A percentile compares a stretch with the other conserved stretches of the same genome.
These are phyloP conservation scores for Pseudogymnoascus sp. DNA, from an alignment of 2,329 filamentous ascomycete genomes.

Conservation along the genomic window DNA sequence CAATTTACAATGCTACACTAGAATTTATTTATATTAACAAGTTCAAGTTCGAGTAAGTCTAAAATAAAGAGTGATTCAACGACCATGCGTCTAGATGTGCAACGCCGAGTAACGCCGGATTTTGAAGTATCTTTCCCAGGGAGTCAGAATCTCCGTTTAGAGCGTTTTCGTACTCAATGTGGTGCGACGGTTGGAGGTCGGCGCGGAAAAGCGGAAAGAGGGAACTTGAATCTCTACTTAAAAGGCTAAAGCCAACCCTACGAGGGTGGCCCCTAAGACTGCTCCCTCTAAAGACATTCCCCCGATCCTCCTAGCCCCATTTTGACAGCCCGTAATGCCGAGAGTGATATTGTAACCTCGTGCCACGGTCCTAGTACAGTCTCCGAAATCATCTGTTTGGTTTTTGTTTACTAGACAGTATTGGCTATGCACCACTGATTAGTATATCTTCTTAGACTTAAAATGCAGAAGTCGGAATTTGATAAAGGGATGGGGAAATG, in stretches of 20 bases:
- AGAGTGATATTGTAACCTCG: not conserved
- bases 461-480: not conserved
- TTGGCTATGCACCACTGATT: not conserved
- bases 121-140: no score
- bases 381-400: not conserved
- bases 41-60: no score
- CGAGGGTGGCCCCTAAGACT: not conserved
- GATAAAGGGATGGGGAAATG: not conserved
- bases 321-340: not conserved
- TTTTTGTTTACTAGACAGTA: not conserved
- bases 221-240: not conserved
- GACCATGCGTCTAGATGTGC: no score
- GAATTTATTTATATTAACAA: no score
- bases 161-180: no score
- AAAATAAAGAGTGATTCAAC: no score
- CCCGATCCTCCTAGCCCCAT: not conserved
- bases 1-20: no score
- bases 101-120: no score
- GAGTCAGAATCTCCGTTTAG: no score
- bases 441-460: not conserved
- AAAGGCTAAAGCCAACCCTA: not conserved
- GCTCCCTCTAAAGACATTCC: not conserved
- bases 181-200: no score
- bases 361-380: not conserved
- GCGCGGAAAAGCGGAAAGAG: no score